Base-by-base conservation (phyloP, 2,329 filamentous ascomycete species). In the Curvularia eragrostidis region DNA sequence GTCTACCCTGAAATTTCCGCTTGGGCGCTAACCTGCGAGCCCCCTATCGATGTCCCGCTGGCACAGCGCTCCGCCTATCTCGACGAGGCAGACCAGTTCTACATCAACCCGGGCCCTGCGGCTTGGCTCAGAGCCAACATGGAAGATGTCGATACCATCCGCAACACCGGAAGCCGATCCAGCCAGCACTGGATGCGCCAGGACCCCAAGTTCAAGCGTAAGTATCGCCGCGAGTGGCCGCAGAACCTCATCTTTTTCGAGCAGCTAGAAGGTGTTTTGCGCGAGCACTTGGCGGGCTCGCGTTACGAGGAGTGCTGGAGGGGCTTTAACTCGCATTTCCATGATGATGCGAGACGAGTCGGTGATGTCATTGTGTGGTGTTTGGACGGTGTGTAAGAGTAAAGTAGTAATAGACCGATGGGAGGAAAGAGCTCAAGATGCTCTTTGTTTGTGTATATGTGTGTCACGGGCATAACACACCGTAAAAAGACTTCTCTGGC, bases 61-160 rank as follows among this genome's bases (percentile, higher is more conserved):
- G 75, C 79, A 7, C 84, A 91, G 72, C 87, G 93, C 41, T 81
- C 79, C 1, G 71, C 72, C 1, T 99, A 99, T 77, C 80, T 89
- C 15, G 93, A 97, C 74, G 94, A 99, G 80, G 93, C 93, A 7
- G 93, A 97, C 74, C 84, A 89, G 43, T 99, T 99, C 80, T 98
- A 97, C 77, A 84, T 81, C 9, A 76, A 90, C 59, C 86, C 89
- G 10, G 74, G 73, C 7, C 73, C 74, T 1, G 56, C 39, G 3
- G 52, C 48, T 1, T 82, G 80, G 81, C 58, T 82, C n/a, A 53
- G 68, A 0, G 59, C 62, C 5, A 75, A 82, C 48, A 81, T 83
- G 81, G 66, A 74, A 48, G 59, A 69, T 32, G 46, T 70, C 10
- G 55, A 67, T 7, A 69, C 68, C 9, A 58, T 74, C 19, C 56